A percentile compares a stretch with the other conserved stretches of the same genome.
Evolutionary conservation across 345 rosid genomes (phyloP).

Genomic region (Populus deltoides): DNA sequence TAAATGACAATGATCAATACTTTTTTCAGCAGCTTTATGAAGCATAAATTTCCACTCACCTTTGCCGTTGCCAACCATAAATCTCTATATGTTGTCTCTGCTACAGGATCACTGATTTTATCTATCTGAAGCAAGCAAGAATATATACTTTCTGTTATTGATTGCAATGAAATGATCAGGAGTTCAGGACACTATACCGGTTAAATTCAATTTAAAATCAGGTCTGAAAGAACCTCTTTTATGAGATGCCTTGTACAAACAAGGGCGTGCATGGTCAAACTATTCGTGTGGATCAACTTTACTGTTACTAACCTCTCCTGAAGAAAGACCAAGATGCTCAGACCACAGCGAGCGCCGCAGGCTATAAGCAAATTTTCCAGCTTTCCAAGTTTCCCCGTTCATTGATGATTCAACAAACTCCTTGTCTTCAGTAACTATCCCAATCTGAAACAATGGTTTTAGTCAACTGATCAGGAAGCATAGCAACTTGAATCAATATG

Average conservation of each 20-base stretch:
- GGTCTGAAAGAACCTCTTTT: not conserved
- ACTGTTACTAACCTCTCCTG: constrained; percentile 53
- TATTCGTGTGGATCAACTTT: not conserved
- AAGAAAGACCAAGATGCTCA: constrained; percentile 78
- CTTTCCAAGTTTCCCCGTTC: constrained; percentile 77
- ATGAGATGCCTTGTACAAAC: not conserved
- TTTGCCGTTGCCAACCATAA: constrained; percentile 74
- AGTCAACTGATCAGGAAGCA: constrained; percentile 1
- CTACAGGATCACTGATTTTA: constrained; percentile 63
- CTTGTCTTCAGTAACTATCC: constrained; percentile 76
- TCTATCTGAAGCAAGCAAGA: constrained; percentile 38
- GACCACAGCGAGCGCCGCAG: constrained; percentile 79
- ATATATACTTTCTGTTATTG: not conserved
- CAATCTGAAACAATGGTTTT: constrained; percentile 54
- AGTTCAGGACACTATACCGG: not conserved
- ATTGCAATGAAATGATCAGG: not conserved
- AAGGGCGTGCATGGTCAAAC: not conserved
- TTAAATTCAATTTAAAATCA: not conserved
- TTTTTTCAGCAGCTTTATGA: not conserved
- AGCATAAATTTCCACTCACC: constrained; percentile 23
- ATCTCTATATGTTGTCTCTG: constrained; percentile 57
- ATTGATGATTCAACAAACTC: constrained; percentile 74
- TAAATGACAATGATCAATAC: not conserved
- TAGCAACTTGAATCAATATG: not conserved
- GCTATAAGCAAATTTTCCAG: constrained; percentile 70